Evolutionary conservation across 306 rosid species (phyloP).

Genomic region (Benincasa hispida): DNA sequence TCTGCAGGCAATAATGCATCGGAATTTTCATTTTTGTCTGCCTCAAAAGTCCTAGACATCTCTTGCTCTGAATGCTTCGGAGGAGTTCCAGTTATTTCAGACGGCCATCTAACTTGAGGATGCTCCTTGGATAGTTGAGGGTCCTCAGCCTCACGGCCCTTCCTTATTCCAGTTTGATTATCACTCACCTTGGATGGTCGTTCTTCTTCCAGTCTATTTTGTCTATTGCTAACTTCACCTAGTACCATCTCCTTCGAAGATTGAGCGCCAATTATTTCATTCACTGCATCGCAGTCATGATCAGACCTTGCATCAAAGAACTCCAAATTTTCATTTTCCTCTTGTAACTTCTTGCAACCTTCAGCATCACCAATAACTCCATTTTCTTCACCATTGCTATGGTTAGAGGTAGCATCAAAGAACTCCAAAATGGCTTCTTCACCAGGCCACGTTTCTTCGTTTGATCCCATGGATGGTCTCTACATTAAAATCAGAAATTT

Average conservation of each 20-base stretch:
- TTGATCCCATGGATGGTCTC: background rate
- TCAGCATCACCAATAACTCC: background rate
- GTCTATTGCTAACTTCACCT: background rate
- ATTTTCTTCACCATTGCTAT: background rate
- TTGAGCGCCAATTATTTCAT: background rate
- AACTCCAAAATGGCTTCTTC: background rate
- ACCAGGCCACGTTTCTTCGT: background rate
- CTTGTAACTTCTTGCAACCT: background rate
- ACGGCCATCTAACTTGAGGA: background rate
- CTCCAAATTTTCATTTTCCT: background rate
- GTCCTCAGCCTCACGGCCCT: background rate
- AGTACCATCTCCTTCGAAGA: background rate
- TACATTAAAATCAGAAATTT: background rate
- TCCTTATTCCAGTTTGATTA: background rate
- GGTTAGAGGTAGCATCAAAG: background rate
- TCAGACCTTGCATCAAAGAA: background rate
- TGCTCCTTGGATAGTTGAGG: background rate
- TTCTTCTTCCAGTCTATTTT: slow-evolving; percentile 5
- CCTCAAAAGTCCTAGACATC: background rate
- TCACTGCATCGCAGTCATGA: background rate
- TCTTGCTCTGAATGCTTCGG: background rate
- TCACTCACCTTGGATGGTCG: background rate
- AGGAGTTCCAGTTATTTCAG: background rate
- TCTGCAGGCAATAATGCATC: background rate
- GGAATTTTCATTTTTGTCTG: background rate